Conservation (phyloP, 495 filamentous ascomycete species). For the Annulohypoxylon stygium region DNA sequence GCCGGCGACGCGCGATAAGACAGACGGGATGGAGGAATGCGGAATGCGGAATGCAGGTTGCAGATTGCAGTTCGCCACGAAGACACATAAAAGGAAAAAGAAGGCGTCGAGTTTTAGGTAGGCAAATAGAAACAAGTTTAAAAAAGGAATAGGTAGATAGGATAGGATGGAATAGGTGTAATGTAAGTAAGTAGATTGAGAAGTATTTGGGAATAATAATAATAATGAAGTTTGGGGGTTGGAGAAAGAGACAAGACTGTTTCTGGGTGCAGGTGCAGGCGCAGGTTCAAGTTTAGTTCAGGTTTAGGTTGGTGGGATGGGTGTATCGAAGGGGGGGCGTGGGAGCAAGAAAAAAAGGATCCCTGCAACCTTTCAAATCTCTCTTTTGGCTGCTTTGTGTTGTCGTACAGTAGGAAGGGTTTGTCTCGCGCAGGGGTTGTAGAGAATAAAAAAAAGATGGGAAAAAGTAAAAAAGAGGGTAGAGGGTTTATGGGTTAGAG, state of each 20-base stretch:
- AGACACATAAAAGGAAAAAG: conserved; percentile 33
- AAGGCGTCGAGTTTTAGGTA: conserved; percentile 57
- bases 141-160: conserved; percentile 33
- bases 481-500: conserved; percentile 21
- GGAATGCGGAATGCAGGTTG: conserved; percentile 46
- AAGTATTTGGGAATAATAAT: conserved; percentile 36
- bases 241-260: conserved; percentile 34
- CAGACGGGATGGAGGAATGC: conserved; percentile 42
- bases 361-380: conserved; percentile 42
- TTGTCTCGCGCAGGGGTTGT: conserved; percentile 32
- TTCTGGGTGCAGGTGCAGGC: conserved; percentile 23
- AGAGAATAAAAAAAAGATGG: conserved; percentile 10
- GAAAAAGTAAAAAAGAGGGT: conserved; percentile 13
- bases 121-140: conserved; percentile 45
- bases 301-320: conserved; percentile 32
- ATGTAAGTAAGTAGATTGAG: conserved; percentile 32
- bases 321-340: conserved; percentile 32
- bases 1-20: conserved; percentile 36
- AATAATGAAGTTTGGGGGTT: conserved; percentile 42
- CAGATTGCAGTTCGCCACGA: conserved; percentile 39
- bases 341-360: conserved; percentile 45
- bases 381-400: conserved; percentile 40
- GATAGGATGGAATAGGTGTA: too few relatives aligned
- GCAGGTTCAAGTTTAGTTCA: conserved; percentile 11
- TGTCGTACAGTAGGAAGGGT: conserved; percentile 30